Conservation (phyloP, 2,329 filamentous ascomycete genomes). For the Ceratocystiopsis brevicomis region DNA sequence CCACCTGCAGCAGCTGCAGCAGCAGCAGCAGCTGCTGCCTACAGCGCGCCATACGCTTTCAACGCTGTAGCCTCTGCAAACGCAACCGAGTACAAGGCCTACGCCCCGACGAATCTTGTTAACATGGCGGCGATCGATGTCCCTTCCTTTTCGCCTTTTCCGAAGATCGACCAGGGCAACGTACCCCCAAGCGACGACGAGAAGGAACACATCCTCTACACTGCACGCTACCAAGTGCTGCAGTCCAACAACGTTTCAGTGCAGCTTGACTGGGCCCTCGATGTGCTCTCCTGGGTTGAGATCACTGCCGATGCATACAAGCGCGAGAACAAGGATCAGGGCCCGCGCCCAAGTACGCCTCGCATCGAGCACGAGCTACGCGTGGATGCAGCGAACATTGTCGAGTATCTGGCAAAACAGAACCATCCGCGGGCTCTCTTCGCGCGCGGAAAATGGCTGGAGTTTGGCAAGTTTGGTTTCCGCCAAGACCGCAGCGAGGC, state of each 20-base stretch:
- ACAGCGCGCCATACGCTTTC: neutral
- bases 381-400: constrained; percentile 77
- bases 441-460: constrained; percentile 87
- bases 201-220: constrained; percentile 76
- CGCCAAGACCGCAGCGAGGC: constrained; percentile 88
- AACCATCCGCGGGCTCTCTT: constrained; percentile 87
- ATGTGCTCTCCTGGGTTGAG: constrained; percentile 77
- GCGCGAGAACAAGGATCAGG: constrained; percentile 33
- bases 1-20: constrained; percentile 10
- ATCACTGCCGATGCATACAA: constrained; percentile 59
- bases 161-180: constrained; percentile 68
- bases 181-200: constrained; percentile 88
- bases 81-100: constrained; percentile 20
- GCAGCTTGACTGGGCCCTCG: constrained; percentile 92
- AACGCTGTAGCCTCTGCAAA: too few species aligned
- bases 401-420: constrained; percentile 76
- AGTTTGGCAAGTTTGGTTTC: constrained; percentile 90
- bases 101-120: constrained; percentile 19
- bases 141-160: constrained; percentile 82
- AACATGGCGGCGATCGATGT: constrained; percentile 27
- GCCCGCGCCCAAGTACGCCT: constrained; percentile 54
- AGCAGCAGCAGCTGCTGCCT: constrained; percentile 3
- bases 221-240: constrained; percentile 63
- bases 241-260: constrained; percentile 90
- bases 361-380: constrained; percentile 75